Evolutionary conservation across 257 asterid genomes (phyloP).

Genomic region (Scutellaria minor): DNA sequence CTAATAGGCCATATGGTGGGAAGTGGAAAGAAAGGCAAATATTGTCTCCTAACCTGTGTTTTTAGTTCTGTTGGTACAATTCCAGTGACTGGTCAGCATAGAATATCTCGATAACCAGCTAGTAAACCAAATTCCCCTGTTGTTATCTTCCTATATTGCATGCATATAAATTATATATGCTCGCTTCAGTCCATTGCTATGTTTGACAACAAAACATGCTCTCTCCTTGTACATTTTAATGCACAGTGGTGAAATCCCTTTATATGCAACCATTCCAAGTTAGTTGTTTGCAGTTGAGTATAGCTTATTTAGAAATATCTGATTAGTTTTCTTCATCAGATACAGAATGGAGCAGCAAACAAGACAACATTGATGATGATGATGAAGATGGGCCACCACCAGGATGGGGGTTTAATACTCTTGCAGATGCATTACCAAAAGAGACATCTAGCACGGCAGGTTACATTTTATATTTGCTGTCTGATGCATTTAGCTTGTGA

Average conservation of each 20-base stretch:
- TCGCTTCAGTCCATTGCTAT: neutral
- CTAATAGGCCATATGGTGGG: no score
- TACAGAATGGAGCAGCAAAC: conserved; percentile 45
- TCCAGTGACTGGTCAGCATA: neutral
- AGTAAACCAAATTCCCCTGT: neutral
- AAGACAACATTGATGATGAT: conserved; percentile 43
- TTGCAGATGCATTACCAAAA: conserved; percentile 46
- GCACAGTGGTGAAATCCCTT: neutral
- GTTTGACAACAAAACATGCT: conserved; percentile 8
- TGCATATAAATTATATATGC: conserved; percentile 17
- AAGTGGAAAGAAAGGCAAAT: neutral
- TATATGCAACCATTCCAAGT: neutral
- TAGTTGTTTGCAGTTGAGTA: conserved; percentile 8
- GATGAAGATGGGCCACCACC: conserved; percentile 78
- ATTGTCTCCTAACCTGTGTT: neutral
- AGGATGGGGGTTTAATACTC: conserved; percentile 59
- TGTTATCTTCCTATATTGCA: neutral
- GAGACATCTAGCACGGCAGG: conserved; percentile 44
- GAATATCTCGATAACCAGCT: neutral
- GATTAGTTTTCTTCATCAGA: conserved; percentile 50
- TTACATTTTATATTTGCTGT: conserved; percentile 16
- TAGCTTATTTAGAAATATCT: conserved; percentile 35
- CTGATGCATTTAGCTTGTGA: conserved; percentile 29
- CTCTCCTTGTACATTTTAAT: neutral
- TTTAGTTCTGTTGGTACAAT: neutral